Evolutionary conservation across 768 basidiomycete genomes (phyloP), one percentile per base, ranked within the genome.

Genomic region (Cystobasidiopsis lactophilus): DNA sequence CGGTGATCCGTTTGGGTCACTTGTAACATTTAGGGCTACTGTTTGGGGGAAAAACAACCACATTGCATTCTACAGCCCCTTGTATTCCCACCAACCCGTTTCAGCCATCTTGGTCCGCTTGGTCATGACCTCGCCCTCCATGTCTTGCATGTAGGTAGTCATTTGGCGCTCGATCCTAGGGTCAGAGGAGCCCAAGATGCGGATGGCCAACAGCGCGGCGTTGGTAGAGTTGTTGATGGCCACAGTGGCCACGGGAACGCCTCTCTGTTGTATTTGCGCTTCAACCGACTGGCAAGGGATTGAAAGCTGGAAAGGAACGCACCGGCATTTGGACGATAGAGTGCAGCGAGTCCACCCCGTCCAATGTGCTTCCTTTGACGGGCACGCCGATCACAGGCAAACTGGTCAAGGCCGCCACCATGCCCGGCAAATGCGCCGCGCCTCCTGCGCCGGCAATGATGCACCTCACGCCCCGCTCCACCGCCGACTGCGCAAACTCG

Each of bases 281-380:
- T 4, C 24, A 47, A 27, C 45, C 14, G 26, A 27, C 23, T 26
- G 23, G 30, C 11, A 39, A 27, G n/a, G 21, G 16, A 26, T 31
- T n/a, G 14, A 19, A 43, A 26, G 10, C 0, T 24, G 27, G 31
- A 48, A 11, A 29, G 14, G n/a, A 10, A 73, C 83, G 60, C 64
- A 88, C 85, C 19, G 93, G 93, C 93, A 98, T 98, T 69, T 96
- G 93, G 9, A 98, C 88, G 58, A 98, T 96, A 64, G 83, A 88
- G 63, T 93, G 78, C 60, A 98, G 67, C n/a, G 85, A 86, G 67
- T 96, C 93, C 1, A 98, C 85, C 0, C 93, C 93, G 65, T 93
- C 89, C 13, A 96, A 72, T 0, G 78, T 74, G 65, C 85, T 86
- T 11, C 85, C 89, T 65, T 88, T 93, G 52, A 98, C 93, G 2